Conservation (phyloP, 768 basidiomycete genomes). For the Russula earlei region DNA sequence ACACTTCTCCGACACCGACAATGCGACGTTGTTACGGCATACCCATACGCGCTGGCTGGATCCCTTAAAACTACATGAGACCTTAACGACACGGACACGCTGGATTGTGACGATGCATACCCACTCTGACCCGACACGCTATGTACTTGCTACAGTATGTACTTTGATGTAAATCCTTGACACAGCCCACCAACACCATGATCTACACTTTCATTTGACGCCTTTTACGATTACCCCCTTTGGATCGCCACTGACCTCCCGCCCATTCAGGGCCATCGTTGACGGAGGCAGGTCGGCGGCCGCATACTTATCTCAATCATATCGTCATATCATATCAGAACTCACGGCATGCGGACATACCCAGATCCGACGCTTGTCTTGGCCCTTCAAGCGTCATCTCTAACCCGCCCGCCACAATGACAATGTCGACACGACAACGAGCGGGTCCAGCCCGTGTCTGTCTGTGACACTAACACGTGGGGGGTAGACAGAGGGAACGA, state of each 20-base stretch:
- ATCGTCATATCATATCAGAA: too few species aligned
- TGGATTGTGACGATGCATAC: constrained; percentile 4
- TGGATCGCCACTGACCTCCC: not conserved
- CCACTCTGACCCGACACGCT: not conserved
- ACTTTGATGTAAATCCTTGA: not conserved
- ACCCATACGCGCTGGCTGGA: not conserved
- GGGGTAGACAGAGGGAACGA: too few species aligned
- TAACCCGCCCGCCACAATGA: too few species aligned
- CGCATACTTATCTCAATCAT: too few species aligned
- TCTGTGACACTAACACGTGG: too few species aligned
- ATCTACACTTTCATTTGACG: not conserved
- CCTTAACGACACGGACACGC: not conserved
- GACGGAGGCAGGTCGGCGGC: too few species aligned
- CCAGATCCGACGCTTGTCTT: not conserved
- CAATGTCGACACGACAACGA: too few species aligned
- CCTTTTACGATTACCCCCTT: not conserved
- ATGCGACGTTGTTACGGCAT: not conserved
- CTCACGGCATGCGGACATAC: not conserved
- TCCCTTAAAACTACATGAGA: not conserved
- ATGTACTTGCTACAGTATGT: constrained; percentile 11
- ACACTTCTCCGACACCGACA: not conserved
- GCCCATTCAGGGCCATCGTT: not conserved
- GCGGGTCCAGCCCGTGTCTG: too few species aligned
- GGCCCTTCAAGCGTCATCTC: too few species aligned
- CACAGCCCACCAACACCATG: not conserved